Evolutionary conservation across 2,329 filamentous ascomycete species (phyloP).

Genomic region (Tricladium varicosporioides): DNA sequence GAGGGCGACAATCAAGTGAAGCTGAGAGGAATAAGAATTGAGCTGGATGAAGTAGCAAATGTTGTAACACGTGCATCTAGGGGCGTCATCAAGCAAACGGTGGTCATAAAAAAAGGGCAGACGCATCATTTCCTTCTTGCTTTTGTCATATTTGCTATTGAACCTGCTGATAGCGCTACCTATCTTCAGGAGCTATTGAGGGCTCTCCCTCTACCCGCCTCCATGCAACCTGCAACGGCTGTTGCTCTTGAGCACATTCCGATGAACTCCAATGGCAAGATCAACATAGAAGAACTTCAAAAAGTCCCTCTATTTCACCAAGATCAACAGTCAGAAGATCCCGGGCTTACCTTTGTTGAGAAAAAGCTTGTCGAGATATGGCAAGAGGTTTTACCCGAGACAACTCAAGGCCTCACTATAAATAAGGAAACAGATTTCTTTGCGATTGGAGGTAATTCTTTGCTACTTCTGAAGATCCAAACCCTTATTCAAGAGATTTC

Average conservation of each 20-base stretch:
- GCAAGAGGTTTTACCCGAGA: not conserved
- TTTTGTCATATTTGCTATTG: slow-evolving; percentile 31
- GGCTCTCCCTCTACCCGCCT: slow-evolving; percentile 29
- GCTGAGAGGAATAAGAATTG: slow-evolving; percentile 38
- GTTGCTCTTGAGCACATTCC: slow-evolving; percentile 33
- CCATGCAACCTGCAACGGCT: slow-evolving; percentile 35
- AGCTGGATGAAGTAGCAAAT: slow-evolving; percentile 40
- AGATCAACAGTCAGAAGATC: not conserved
- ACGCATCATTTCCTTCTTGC: slow-evolving; percentile 33
- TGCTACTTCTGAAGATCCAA: slow-evolving; percentile 14
- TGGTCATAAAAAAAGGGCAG: slow-evolving; percentile 22
- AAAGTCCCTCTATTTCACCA: not conserved
- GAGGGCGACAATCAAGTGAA: slow-evolving; percentile 37
- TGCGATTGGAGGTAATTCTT: slow-evolving; percentile 10
- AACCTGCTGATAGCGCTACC: slow-evolving; percentile 9
- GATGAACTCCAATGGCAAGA: slow-evolving; percentile 31
- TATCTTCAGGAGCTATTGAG: slow-evolving; percentile 10
- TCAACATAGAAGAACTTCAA: slow-evolving; percentile 27
- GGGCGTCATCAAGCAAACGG: slow-evolving; percentile 27
- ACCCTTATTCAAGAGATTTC: not conserved
- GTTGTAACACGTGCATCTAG: slow-evolving; percentile 27
- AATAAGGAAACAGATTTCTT: slow-evolving; percentile 8
- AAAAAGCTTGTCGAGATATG: not conserved
- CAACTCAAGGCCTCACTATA: not conserved
- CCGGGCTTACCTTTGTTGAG: not conserved